phyloP scores from a whole-genome alignment of 2,329 filamentous ascomycete species.

The Epichloe uncinata region DNA sequence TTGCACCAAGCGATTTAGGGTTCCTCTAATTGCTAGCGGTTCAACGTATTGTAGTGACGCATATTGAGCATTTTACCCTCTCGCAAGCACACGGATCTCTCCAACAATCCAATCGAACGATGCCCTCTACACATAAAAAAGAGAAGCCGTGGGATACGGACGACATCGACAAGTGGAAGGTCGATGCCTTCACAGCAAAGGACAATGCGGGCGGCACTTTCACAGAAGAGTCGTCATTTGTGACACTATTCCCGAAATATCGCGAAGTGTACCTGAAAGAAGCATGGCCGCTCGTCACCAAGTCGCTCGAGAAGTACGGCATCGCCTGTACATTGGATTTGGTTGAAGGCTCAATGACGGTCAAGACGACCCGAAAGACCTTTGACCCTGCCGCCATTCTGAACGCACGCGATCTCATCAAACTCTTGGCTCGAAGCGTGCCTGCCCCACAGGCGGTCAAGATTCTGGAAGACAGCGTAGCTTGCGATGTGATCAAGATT shows the following conservation, averaged over 20 bases:
- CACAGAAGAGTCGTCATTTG: slow-evolving; percentile 84
- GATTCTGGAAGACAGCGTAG: slow-evolving; percentile 82
- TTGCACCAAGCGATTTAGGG: neutral
- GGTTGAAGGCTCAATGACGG: slow-evolving; percentile 91
- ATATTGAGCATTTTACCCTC: neutral
- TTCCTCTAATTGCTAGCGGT: neutral
- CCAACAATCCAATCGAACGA: slow-evolving; percentile 19
- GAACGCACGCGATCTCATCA: slow-evolving; percentile 88
- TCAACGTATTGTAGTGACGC: neutral
- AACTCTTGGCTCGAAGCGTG: slow-evolving; percentile 79
- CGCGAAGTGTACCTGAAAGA: slow-evolving; percentile 88
- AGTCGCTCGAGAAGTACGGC: slow-evolving; percentile 71
- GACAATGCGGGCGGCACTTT: slow-evolving; percentile 82
- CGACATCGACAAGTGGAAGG: slow-evolving; percentile 94
- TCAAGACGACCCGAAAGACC: slow-evolving; percentile 86
- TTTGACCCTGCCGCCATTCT: slow-evolving; percentile 87
- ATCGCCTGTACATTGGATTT: slow-evolving; percentile 88
- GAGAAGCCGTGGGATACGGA: slow-evolving; percentile 95
- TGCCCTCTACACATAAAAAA: slow-evolving; percentile 78
- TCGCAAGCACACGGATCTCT: too few relatives aligned
- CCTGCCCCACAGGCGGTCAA: slow-evolving; percentile 88
- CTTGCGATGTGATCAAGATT: slow-evolving; percentile 94
- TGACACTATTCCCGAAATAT: slow-evolving; percentile 85
- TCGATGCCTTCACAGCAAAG: slow-evolving; percentile 71
- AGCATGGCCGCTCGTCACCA: slow-evolving; percentile 84